Conservation (phyloP, 371 early-diverging fungal genomes). For the Zancudomyces culisetae region DNA sequence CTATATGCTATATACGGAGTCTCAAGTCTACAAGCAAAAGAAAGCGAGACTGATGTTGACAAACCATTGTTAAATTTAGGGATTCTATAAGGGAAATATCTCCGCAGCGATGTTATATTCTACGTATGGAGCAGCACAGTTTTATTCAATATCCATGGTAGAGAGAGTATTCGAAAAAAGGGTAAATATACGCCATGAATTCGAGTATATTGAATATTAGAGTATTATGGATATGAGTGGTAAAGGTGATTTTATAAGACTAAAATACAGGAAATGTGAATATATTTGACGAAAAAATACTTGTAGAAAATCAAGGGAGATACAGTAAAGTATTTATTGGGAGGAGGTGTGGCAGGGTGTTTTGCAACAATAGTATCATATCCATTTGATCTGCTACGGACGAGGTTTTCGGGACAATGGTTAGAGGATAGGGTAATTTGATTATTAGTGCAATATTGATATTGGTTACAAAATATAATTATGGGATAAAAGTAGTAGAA, state of each 20-base stretch:
- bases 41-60: too few species aligned
- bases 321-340: conserved; percentile 42
- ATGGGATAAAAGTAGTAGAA: background rate
- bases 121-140: conserved; percentile 74
- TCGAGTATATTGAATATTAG: background rate
- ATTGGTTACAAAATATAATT: background rate
- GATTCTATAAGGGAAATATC: conserved; percentile 85
- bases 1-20: too few species aligned
- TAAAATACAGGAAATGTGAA: too few species aligned
- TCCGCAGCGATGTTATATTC: conserved; percentile 79
- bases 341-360: conserved; percentile 55
- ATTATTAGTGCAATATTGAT: background rate
- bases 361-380: conserved; percentile 66
- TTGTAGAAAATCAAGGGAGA: conserved; percentile 24
- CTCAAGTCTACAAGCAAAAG: too few species aligned
- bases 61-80: too few species aligned
- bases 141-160: conserved; percentile 45
- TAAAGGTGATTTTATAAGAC: too few species aligned
- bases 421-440: conserved; percentile 23
- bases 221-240: too few species aligned
- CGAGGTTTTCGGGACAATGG: conserved; percentile 75
- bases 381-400: conserved; percentile 84
- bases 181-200: conserved; percentile 2
- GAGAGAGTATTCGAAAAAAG: conserved; percentile 15
- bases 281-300: conserved; percentile 7